Conservation (phyloP, 2,329 filamentous ascomycete species). For the Nemania sp. region DNA sequence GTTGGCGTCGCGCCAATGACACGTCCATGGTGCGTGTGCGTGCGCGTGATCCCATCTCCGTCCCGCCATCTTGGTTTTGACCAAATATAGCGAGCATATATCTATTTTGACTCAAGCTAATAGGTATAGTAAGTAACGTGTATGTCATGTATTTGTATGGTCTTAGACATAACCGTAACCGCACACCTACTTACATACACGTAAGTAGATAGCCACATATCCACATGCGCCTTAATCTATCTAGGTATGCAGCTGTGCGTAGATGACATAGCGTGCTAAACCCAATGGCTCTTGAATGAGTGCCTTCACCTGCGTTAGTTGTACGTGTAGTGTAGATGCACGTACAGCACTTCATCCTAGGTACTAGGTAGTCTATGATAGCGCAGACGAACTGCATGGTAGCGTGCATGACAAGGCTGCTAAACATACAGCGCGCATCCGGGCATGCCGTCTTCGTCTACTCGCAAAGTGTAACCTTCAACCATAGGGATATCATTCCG, state of each 20-base stretch:
- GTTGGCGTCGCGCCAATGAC: neutral
- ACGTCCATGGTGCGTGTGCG: neutral
- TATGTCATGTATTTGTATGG: too few species aligned
- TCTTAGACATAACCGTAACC: neutral
- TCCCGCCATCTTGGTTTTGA: neutral
- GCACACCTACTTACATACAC: neutral
- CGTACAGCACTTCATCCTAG: neutral
- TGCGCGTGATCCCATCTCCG: neutral
- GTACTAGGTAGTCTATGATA: neutral
- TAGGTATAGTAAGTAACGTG: too few species aligned
- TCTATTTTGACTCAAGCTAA: neutral
- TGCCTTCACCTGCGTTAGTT: neutral
- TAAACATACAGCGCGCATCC: constrained; percentile 2
- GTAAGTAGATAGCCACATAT: neutral
- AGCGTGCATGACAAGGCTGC: constrained; percentile 6
- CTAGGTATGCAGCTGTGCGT: neutral
- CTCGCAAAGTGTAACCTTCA: constrained; percentile 1
- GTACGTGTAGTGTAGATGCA: neutral
- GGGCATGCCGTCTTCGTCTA: constrained; percentile 23
- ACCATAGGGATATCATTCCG: constrained; percentile 33
- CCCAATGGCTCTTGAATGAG: neutral
- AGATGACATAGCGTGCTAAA: neutral
- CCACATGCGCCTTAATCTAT: neutral
- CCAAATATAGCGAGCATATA: neutral
- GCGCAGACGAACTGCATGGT: neutral